A percentile compares a stretch with the other conserved stretches of the same genome.
Conservation (phyloP, 2,329 filamentous ascomycete species). For the Scorias spongiosa region DNA sequence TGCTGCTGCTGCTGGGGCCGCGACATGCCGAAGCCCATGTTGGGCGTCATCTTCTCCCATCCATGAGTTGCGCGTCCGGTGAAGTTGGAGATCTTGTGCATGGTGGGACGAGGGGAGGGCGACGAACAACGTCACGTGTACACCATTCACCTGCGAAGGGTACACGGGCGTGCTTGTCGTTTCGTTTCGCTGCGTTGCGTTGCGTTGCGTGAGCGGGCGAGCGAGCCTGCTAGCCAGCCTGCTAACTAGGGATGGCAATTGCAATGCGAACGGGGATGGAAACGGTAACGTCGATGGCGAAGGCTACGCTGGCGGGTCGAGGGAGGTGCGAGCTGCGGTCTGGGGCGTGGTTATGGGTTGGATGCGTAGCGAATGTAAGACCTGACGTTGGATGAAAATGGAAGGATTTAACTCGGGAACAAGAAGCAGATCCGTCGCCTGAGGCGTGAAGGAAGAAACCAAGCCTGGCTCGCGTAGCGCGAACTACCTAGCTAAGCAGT, state of each 20-base stretch:
- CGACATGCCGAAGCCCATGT: constrained; percentile 46
- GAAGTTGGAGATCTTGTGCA: constrained; percentile 56
- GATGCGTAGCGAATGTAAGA: not conserved
- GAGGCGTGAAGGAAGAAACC: not conserved
- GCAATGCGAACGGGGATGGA: not conserved
- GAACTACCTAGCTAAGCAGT: not conserved
- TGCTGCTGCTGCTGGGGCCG: constrained; percentile 31
- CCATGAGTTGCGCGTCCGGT: constrained; percentile 51
- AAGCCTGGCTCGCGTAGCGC: not conserved
- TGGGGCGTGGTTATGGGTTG: no score
- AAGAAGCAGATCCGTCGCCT: not conserved
- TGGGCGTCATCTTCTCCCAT: constrained; percentile 52
- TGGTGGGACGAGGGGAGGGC: constrained; percentile 17
- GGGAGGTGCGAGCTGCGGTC: not conserved
- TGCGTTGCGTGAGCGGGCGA: no score
- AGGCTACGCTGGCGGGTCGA: not conserved
- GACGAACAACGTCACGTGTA: not conserved
- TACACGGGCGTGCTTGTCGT: no score
- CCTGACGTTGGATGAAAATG: not conserved
- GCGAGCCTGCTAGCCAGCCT: no score
- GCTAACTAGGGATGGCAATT: not conserved
- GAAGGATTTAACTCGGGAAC: not conserved
- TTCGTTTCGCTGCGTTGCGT: no score
- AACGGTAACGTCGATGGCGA: not conserved
- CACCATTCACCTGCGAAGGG: not conserved